Evolutionary conservation across 371 early-diverging fungal species (phyloP).

Genomic region (Syncephalastrum racemosum): DNA sequence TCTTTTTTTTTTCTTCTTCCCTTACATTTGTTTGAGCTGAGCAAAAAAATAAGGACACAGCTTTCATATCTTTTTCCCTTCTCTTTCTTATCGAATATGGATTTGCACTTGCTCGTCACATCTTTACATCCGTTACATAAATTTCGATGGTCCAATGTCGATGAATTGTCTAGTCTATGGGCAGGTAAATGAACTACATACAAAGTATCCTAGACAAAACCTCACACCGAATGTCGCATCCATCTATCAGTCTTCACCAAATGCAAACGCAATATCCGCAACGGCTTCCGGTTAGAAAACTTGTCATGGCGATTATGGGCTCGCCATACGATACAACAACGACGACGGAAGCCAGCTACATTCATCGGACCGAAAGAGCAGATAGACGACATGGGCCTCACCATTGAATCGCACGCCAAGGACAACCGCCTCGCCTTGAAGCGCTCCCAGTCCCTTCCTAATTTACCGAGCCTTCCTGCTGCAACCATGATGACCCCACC

Average conservation of each 20-base stretch:
- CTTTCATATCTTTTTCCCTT: not conserved
- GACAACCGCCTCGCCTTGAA: no score
- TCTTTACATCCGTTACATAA: conserved; percentile 12
- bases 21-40: no score
- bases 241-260: conserved; percentile 38
- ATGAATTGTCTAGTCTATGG: conserved; percentile 23
- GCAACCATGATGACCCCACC: no score
- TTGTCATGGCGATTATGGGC: conserved; percentile 47
- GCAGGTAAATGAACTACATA: conserved; percentile 15
- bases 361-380: no score
- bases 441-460: no score
- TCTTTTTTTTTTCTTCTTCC: no score
- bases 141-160: conserved; percentile 21
- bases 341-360: not conserved
- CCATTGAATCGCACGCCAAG: no score
- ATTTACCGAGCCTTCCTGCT: no score
- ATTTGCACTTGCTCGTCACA: conserved; percentile 16
- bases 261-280: conserved; percentile 43
- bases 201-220: not conserved
- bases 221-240: not conserved
- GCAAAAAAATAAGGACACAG: no score
- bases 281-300: conserved; percentile 52
- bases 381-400: conserved; percentile 1
- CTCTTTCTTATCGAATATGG: conserved; percentile 7
- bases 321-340: conserved; percentile 27